Percentiles rank a stretch among this genome's conserved stretches.
Evolutionary conservation across 2,329 filamentous ascomycete species (phyloP).

Genomic region (Colletotrichum acutatum): DNA sequence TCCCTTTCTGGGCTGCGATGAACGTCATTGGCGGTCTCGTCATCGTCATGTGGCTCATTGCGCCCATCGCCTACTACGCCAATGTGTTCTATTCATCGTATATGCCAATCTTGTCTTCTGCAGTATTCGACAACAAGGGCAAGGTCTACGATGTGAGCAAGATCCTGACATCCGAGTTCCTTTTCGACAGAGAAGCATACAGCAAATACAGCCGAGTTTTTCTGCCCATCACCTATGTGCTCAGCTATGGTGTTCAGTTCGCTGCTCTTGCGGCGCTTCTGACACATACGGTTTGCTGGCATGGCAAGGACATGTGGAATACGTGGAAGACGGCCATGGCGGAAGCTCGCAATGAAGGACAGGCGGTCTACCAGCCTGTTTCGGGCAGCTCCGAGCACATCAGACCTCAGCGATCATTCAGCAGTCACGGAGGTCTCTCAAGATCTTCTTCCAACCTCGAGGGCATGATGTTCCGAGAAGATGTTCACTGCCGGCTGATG

Average conservation of each 20-base stretch:
- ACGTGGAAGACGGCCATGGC: slow-evolving; percentile 78
- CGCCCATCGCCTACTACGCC: slow-evolving; percentile 82
- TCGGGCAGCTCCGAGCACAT: slow-evolving; percentile 39
- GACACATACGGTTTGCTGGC: slow-evolving; percentile 86
- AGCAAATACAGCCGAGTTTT: slow-evolving; percentile 86
- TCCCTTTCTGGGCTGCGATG: slow-evolving; percentile 87
- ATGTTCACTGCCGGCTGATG: slow-evolving; percentile 89
- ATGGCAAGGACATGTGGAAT: slow-evolving; percentile 82
- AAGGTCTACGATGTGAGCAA: slow-evolving; percentile 83
- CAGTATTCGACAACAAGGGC: slow-evolving; percentile 88
- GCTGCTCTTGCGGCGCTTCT: slow-evolving; percentile 82
- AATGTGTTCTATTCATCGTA: slow-evolving; percentile 85
- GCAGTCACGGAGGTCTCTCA: slow-evolving; percentile 40
- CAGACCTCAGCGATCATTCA: slow-evolving; percentile 21
- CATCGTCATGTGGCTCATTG: slow-evolving; percentile 86
- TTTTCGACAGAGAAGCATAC: slow-evolving; percentile 83
- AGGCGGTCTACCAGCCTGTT: slow-evolving; percentile 65
- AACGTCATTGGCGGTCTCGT: slow-evolving; percentile 85
- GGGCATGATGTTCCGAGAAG: slow-evolving; percentile 75
- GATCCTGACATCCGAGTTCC: slow-evolving; percentile 80
- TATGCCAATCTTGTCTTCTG: slow-evolving; percentile 86
- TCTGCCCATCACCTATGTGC: slow-evolving; percentile 85
- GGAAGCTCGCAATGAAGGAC: slow-evolving; percentile 66
- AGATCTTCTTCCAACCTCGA: slow-evolving; percentile 56
- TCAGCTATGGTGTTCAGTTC: slow-evolving; percentile 89